A percentile compares a stretch with the other conserved stretches of the same genome.
Evolutionary conservation across 2,329 filamentous ascomycete genomes (phyloP).

Genomic region (Pseudocercospora eumusae): DNA sequence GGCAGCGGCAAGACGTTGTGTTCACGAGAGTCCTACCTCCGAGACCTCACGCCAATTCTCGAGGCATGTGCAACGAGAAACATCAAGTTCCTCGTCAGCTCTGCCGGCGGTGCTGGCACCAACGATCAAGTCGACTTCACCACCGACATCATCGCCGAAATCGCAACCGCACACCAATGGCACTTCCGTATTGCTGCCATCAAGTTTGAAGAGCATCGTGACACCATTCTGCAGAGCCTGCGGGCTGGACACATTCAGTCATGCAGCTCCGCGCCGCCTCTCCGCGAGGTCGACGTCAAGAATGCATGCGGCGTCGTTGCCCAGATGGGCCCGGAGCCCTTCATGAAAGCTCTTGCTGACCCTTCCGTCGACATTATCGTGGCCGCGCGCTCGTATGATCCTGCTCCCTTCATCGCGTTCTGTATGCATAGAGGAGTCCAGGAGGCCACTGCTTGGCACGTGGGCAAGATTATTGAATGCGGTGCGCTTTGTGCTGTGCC

Average conservation of each 20-base stretch:
- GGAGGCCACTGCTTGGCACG: constrained; percentile 41
- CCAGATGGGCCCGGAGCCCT: constrained; percentile 19
- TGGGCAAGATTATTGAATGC: constrained; percentile 61
- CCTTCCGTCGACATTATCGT: constrained; percentile 13
- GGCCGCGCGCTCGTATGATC: constrained; percentile 16
- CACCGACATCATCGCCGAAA: constrained; percentile 44
- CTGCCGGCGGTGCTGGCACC: constrained; percentile 53
- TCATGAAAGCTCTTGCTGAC: constrained; percentile 10
- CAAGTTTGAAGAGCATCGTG: background rate
- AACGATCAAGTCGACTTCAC: constrained; percentile 49
- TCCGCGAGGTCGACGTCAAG: constrained; percentile 2
- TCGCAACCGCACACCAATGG: constrained; percentile 18
- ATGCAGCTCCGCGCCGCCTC: constrained; percentile 19
- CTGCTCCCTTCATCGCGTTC: constrained; percentile 8
- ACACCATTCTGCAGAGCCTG: background rate
- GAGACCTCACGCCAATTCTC: constrained; percentile 48
- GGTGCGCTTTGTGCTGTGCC: constrained; percentile 52
- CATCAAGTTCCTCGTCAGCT: constrained; percentile 48
- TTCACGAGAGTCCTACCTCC: constrained; percentile 45
- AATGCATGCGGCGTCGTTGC: constrained; percentile 9
- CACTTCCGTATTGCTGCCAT: constrained; percentile 3
- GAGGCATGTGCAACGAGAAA: constrained; percentile 37
- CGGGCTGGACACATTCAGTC: background rate
- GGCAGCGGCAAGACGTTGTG: constrained; percentile 43
- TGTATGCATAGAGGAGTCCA: constrained; percentile 7